phyloP scores from a whole-genome alignment of 2,329 filamentous ascomycete genomes.

The Fonsecaea pedrosoi region DNA sequence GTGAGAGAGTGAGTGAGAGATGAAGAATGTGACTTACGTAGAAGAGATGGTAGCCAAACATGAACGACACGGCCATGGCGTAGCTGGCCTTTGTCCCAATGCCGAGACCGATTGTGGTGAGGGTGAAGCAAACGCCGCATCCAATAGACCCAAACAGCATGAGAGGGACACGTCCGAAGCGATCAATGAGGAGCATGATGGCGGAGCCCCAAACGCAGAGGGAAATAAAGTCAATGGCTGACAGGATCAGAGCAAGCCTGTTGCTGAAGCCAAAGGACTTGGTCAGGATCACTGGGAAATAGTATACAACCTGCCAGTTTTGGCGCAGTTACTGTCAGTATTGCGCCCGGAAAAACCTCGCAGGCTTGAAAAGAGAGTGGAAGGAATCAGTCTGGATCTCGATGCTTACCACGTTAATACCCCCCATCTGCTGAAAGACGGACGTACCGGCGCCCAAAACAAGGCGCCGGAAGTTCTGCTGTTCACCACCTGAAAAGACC shows the following conservation, averaged over 20 bases:
- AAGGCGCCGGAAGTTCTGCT: conserved; percentile 51
- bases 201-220: conserved; percentile 22
- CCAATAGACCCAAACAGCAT: conserved; percentile 30
- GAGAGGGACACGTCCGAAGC: conserved; percentile 51
- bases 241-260: conserved; percentile 15
- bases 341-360: not conserved
- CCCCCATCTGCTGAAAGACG: conserved; percentile 57
- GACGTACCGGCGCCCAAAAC: conserved; percentile 50
- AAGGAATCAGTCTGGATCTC: conserved; percentile 54
- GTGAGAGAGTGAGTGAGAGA: too few species aligned
- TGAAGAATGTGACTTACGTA: conserved; percentile 44
- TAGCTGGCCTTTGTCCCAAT: conserved; percentile 20
- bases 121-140: conserved; percentile 39
- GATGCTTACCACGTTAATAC: conserved; percentile 60
- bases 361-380: conserved; percentile 45
- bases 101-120: conserved; percentile 49
- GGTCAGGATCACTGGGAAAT: conserved; percentile 19
- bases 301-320: conserved; percentile 23
- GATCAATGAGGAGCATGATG: conserved; percentile 55
- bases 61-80: conserved; percentile 46
- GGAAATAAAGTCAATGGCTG: conserved; percentile 19
- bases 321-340: conserved; percentile 50
- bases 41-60: conserved; percentile 20
- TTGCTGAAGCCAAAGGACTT: conserved; percentile 21
- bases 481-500: conserved; percentile 43